Conservation (phyloP, 805 yeast species). For the Metschnikowia vanudenii region DNA sequence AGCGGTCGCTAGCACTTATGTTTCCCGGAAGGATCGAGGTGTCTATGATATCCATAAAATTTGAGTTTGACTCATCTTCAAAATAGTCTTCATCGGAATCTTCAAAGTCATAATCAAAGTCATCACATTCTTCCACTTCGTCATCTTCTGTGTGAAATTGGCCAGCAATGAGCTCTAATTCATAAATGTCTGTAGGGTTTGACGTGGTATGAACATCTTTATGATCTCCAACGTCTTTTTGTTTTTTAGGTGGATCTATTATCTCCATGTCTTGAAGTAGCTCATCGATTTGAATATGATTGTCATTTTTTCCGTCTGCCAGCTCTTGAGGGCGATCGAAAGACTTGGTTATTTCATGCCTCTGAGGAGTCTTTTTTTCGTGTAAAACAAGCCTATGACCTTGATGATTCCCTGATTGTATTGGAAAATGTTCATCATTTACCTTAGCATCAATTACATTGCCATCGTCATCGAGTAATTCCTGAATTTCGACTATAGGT, state of each 20-base stretch:
- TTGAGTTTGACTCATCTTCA: slow-evolving; percentile 30
- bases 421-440: slow-evolving; percentile 19
- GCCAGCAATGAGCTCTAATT: slow-evolving; percentile 54
- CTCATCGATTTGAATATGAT: slow-evolving; percentile 26
- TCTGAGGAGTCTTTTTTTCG: not conserved
- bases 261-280: slow-evolving; percentile 38
- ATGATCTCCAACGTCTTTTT: not conserved
- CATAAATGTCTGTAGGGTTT: slow-evolving; percentile 34
- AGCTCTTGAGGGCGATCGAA: not conserved
- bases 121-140: not conserved
- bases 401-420: not conserved
- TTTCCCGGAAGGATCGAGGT: slow-evolving; percentile 12
- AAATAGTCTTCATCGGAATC: slow-evolving; percentile 35
- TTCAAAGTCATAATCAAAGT: slow-evolving; percentile 13
- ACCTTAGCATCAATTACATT: slow-evolving; percentile 47
- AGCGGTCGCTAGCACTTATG: slow-evolving; percentile 21
- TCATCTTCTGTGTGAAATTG: slow-evolving; percentile 29
- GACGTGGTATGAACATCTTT: not conserved
- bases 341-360: not conserved
- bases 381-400: not conserved
- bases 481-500: slow-evolving; percentile 80
- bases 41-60: slow-evolving; percentile 29
- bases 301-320: not conserved
- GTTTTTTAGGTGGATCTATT: slow-evolving; percentile 4
- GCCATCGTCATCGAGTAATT: slow-evolving; percentile 77